These are phyloP conservation scores for Starmerella lactis-condensi DNA, from an alignment of 805 yeast species.

Conservation along the genomic window DNA sequence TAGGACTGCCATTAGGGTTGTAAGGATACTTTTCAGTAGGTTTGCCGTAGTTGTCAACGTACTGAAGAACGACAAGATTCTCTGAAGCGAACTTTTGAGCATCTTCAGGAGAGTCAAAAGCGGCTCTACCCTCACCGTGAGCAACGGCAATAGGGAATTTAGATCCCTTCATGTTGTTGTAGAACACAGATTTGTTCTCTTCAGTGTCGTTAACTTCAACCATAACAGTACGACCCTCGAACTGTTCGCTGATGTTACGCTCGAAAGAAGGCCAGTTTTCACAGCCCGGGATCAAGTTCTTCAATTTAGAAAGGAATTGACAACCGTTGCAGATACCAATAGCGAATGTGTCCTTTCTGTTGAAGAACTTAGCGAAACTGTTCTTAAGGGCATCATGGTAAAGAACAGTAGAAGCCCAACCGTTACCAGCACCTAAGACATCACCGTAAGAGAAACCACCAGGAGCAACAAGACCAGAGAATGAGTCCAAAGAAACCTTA, in stretches of 20 bases:
- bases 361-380: conserved; percentile 68
- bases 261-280: conserved; percentile 93
- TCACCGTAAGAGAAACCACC: conserved; percentile 99
- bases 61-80: conserved; percentile 47
- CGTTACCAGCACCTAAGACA: conserved; percentile 95
- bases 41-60: conserved; percentile 79
- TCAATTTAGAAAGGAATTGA: conserved; percentile 79
- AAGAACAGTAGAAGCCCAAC: conserved; percentile 95
- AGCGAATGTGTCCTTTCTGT: conserved; percentile 81
- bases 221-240: conserved; percentile 86
- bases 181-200: conserved; percentile 40
- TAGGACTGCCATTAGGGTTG: conserved; percentile 92
- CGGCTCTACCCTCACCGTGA: conserved; percentile 94
- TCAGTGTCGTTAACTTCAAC: conserved; percentile 40
- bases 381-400: conserved; percentile 59
- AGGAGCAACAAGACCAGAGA: conserved; percentile 91
- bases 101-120: conserved; percentile 34
- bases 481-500: conserved; percentile 42
- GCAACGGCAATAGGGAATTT: conserved; percentile 92
- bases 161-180: conserved; percentile 83
- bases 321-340: conserved; percentile 98
- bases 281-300: conserved; percentile 76
- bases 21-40: conserved; percentile 69
- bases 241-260: conserved; percentile 79
- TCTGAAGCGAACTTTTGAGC: conserved; percentile 31